A percentile compares a stretch with the other conserved stretches of the same genome.
Evolutionary conservation across 1,284 basidiomycete genomes (phyloP).

Genomic region (Caloboletus inedulis): DNA sequence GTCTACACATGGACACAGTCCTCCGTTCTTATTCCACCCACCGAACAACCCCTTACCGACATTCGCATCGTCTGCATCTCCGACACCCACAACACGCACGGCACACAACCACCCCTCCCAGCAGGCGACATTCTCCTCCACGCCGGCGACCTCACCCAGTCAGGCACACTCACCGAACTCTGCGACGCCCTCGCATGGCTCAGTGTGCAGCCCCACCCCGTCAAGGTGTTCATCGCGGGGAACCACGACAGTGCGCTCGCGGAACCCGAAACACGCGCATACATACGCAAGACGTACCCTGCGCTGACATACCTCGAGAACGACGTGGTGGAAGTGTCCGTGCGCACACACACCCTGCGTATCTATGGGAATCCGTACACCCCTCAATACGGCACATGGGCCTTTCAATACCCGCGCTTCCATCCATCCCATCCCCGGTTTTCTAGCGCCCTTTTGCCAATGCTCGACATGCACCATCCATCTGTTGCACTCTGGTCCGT

Average conservation of each 20-base stretch:
- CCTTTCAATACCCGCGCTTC: slow-evolving; percentile 20
- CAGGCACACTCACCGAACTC: slow-evolving; percentile 35
- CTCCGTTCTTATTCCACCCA: slow-evolving; percentile 65
- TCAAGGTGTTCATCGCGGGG: slow-evolving; percentile 23
- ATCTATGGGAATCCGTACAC: slow-evolving; percentile 25
- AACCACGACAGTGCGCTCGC: slow-evolving; percentile 19
- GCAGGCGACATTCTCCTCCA: slow-evolving; percentile 46
- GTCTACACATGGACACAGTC: slow-evolving; percentile 37
- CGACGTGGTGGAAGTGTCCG: slow-evolving; percentile 6
- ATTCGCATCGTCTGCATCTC: slow-evolving; percentile 40
- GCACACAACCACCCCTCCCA: slow-evolving; percentile 31
- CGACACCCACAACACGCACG: slow-evolving; percentile 38
- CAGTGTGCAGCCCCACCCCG: slow-evolving; percentile 10
- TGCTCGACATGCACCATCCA: neutral
- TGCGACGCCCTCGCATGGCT: slow-evolving; percentile 28
- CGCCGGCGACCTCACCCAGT: slow-evolving; percentile 39
- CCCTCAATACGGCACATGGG: slow-evolving; percentile 15
- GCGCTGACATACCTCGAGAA: slow-evolving; percentile 19
- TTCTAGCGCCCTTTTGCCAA: neutral
- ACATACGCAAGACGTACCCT: slow-evolving; percentile 14
- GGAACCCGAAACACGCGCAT: slow-evolving; percentile 7
- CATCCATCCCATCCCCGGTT: neutral
- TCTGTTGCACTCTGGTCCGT: slow-evolving; percentile 9
- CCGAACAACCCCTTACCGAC: slow-evolving; percentile 32
- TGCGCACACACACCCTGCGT: slow-evolving; percentile 14